Evolutionary conservation across 2,329 filamentous ascomycete species (phyloP), one percentile per base, ranked within the genome.

Genomic region (Plectosphaerella cucumerina): DNA sequence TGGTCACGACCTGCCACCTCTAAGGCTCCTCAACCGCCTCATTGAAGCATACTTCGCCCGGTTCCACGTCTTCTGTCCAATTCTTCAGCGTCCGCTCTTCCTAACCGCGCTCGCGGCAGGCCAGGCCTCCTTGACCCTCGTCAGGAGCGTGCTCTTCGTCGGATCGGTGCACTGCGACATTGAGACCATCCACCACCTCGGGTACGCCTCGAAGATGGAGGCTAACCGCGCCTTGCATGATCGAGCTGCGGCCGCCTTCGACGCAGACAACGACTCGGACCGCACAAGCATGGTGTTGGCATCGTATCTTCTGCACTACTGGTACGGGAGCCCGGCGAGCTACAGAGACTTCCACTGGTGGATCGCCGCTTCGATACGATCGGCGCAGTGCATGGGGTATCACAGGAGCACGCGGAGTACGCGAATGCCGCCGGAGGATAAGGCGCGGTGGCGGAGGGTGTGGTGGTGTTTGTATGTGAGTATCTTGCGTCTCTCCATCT

Each of bases 401-500:
- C 35, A 48, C 34, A 14, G 37, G 34, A 48, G 46, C 37, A 48
- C 46, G 4, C 41, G 17, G 20, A 39, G 17, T 14, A 48, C 34
- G 20, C 34, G 26, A 35, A 48, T 48, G 22, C 37, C 46, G 17
- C 21, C 34, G 14, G 21, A 12, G 21, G 46, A 41, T 9, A 39
- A 48, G 34, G 33, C 46, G 17, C 18, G 37, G 9, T 48, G 46
- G 46, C 39, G 41, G 37, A 41, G 46, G 15, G 23, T 48, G 5
- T 48, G 46, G 46, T 48, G 46, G 46, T 48, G 46, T 23, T 20
- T 48, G 26, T 48, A 48, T 26, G 46, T 48, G 22, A 31, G 46
- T 39, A 17, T 22, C 11, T 4, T 20, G n/a, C n/a, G n/a, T 15
- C 8, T 31, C 26, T 8, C 11, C 6, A 18, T 18, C 17, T 20